A percentile compares a stretch with the other conserved stretches of the same genome.
phyloP scores from a whole-genome alignment of 805 yeast genomes.

The Wickerhamomyces rabaulensis region DNA sequence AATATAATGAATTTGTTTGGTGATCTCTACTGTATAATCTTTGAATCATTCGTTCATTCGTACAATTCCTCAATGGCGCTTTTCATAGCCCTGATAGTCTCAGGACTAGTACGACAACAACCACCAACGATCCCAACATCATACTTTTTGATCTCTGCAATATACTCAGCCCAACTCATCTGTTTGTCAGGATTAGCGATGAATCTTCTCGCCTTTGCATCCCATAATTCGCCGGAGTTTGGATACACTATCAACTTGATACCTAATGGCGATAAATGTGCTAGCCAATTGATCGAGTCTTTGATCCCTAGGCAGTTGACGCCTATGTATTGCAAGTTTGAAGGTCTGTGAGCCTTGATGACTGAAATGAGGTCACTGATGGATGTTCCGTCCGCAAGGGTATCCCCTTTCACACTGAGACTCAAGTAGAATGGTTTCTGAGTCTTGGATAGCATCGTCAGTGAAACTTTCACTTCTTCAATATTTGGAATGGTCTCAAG shows the following conservation, averaged over 20 bases:
- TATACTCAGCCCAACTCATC: constrained; percentile 34
- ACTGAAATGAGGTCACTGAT: constrained; percentile 27
- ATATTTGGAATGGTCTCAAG: constrained; percentile 71
- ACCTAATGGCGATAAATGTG: constrained; percentile 18
- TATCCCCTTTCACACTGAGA: constrained; percentile 35
- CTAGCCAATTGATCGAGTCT: constrained; percentile 36
- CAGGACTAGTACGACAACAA: constrained; percentile 68
- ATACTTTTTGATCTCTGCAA: constrained; percentile 32
- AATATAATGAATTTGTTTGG: too few relatives aligned
- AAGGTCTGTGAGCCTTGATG: constrained; percentile 11
- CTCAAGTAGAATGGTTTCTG: constrained; percentile 39
- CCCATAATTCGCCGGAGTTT: constrained; percentile 68
- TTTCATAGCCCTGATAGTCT: constrained; percentile 8
- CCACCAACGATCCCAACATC: constrained; percentile 59
- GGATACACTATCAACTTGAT: constrained; percentile 53
- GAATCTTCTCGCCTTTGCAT: constrained; percentile 43
- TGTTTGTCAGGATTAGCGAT: constrained; percentile 18
- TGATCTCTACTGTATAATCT: too few relatives aligned
- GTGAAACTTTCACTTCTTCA: constrained; percentile 47
- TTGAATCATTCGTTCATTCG: neutral
- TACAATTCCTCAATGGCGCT: neutral
- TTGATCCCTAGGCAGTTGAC: constrained; percentile 60
- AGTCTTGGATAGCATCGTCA: constrained; percentile 33
- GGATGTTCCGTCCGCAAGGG: constrained; percentile 48
- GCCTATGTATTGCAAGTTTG: constrained; percentile 40